These are phyloP conservation scores for Insectozyma bohioensis DNA, from an alignment of 1,139 yeast species.

Conservation along the genomic window DNA sequence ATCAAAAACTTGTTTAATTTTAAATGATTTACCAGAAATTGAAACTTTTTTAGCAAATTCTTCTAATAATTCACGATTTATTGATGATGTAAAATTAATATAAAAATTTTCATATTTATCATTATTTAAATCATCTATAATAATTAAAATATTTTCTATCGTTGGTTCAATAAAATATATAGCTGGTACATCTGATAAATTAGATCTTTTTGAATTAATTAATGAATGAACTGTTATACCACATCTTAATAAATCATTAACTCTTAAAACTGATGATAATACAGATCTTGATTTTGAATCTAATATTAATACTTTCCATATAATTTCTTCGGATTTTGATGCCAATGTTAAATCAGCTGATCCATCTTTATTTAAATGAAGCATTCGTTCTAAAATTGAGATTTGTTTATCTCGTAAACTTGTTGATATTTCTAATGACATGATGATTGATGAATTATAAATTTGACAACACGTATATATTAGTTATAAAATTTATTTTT, in stretches of 20 bases:
- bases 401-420: conserved; percentile 39
- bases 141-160: conserved; percentile 62
- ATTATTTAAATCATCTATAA: conserved; percentile 67
- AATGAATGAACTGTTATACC: conserved; percentile 90
- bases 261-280: conserved; percentile 84
- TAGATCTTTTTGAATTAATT: conserved; percentile 65
- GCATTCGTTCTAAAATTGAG: conserved; percentile 71
- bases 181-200: conserved; percentile 91
- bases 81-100: conserved; percentile 81
- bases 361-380: conserved; percentile 69
- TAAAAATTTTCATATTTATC: conserved; percentile 80
- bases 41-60: conserved; percentile 86
- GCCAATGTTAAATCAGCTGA: conserved; percentile 53
- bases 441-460: conserved; percentile 10
- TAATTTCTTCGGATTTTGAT: conserved; percentile 57
- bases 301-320: conserved; percentile 92
- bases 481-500: not conserved
- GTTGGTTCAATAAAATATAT: conserved; percentile 91
- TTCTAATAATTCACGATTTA: conserved; percentile 77
- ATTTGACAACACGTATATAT: not conserved
- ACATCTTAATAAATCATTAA: conserved; percentile 81
- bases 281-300: conserved; percentile 82
- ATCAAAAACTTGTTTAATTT: conserved; percentile 85
- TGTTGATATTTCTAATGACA: conserved; percentile 20
- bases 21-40: conserved; percentile 61